Percentiles rank a stretch among this genome's conserved stretches.
Conservation (phyloP, 805 yeast genomes). For the Candida nanaspora region DNA sequence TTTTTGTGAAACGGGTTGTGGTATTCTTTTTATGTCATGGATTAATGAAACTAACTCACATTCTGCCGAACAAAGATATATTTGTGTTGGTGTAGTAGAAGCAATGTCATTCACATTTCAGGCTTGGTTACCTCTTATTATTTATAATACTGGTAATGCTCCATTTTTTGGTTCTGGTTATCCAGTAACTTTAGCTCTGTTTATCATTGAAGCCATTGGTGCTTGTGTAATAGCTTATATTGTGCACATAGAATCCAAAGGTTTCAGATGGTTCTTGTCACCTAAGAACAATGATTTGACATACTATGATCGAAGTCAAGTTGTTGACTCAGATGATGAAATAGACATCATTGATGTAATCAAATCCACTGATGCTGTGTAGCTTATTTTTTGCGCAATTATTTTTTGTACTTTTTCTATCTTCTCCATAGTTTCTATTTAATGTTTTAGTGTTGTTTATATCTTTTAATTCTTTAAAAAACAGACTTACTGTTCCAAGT, state of each 20-base stretch:
- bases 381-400: neutral
- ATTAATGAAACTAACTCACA: slow-evolving; percentile 22
- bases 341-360: neutral
- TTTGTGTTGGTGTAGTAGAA: slow-evolving; percentile 25
- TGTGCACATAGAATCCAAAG: slow-evolving; percentile 4
- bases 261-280: slow-evolving; percentile 8
- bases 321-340: slow-evolving; percentile 1
- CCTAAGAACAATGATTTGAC: slow-evolving; percentile 9
- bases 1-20: slow-evolving; percentile 15
- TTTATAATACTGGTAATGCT: slow-evolving; percentile 27
- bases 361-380: neutral
- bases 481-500: too few species aligned
- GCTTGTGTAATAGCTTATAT: slow-evolving; percentile 10
- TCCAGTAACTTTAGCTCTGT: slow-evolving; percentile 13
- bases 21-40: slow-evolving; percentile 19
- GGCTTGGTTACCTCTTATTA: slow-evolving; percentile 28
- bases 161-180: slow-evolving; percentile 27
- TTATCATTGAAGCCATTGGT: slow-evolving; percentile 10
- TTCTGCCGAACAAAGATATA: slow-evolving; percentile 18
- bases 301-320: neutral
- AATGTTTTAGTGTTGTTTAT: too few species aligned
- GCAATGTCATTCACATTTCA: slow-evolving; percentile 24
- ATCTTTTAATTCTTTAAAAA: too few species aligned
- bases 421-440: too few species aligned
- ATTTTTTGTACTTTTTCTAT: neutral